These are phyloP conservation scores for Trichophyton verrucosum DNA, from an alignment of 2,329 filamentous ascomycete species.

Conservation along the genomic window DNA sequence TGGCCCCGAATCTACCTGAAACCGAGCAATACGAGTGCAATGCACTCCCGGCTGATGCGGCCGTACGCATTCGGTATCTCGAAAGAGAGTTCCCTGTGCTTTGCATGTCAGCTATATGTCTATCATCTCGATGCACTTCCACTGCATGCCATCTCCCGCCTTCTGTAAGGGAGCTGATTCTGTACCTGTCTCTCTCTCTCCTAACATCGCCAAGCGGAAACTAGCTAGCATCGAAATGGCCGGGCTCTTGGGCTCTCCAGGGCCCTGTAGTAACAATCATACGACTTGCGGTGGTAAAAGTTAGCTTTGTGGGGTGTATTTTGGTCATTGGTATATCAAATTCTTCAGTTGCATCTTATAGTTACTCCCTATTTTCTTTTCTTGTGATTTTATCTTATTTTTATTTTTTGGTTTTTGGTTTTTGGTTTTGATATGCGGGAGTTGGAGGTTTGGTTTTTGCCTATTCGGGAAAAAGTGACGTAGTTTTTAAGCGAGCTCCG, in stretches of 20 bases:
- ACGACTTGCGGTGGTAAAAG: no score
- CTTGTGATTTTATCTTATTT: neutral
- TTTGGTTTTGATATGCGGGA: no score
- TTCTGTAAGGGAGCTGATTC: no score
- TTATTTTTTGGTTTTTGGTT: no score
- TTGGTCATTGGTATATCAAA: neutral
- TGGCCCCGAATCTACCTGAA: neutral
- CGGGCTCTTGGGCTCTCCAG: no score
- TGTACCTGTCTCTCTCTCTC: neutral
- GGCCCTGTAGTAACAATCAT: no score
- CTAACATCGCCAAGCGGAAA: neutral
- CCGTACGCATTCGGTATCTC: neutral
- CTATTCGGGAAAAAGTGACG: neutral
- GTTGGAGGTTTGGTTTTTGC: neutral
- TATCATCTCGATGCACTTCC: neutral
- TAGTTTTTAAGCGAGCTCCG: neutral
- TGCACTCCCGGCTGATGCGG: neutral
- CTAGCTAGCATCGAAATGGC: neutral
- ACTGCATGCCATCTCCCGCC: neutral
- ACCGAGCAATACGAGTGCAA: neutral
- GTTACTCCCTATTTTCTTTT: no score
- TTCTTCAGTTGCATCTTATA: no score
- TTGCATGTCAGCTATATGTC: neutral
- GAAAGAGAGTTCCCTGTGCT: neutral
- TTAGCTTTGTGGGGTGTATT: neutral